Conservation (phyloP, 78 protist species). For the Dictyostelium discoideum region DNA sequence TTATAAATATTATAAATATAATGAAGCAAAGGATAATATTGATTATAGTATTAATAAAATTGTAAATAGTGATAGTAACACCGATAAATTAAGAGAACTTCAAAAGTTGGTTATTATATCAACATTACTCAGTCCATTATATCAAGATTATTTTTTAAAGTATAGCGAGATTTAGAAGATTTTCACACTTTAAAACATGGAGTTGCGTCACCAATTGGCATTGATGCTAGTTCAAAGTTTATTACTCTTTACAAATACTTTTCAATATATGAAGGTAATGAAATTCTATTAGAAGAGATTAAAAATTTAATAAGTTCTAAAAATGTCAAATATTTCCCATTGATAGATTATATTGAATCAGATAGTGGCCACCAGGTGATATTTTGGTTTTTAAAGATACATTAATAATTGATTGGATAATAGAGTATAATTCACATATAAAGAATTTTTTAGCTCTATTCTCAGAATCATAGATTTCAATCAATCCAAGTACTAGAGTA, state of each 20-base stretch:
- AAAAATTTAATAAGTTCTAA: background rate
- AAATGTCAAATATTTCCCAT: background rate
- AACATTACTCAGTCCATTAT: background rate
- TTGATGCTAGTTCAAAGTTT: background rate
- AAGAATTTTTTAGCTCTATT: no score
- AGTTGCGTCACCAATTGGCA: background rate
- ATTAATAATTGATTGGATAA: background rate
- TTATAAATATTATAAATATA: no score
- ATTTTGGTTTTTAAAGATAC: background rate
- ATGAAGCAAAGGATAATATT: no score
- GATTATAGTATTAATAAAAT: no score
- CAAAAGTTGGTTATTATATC: background rate
- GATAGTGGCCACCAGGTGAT: background rate
- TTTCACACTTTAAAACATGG: background rate
- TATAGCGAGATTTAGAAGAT: background rate
- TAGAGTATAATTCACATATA: no score
- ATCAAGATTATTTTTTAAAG: background rate
- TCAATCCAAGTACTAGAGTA: background rate
- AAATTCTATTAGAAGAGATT: background rate
- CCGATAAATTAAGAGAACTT: background rate
- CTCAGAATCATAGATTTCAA: background rate
- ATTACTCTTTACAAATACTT: background rate
- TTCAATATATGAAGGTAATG: no score
- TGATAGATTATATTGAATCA: background rate
- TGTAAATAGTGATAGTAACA: background rate